Percentiles rank a stretch among this genome's conserved stretches.
phyloP scores from a whole-genome alignment of 176 grass and related monocot genomes.

The Rhynchospora tenuis region DNA sequence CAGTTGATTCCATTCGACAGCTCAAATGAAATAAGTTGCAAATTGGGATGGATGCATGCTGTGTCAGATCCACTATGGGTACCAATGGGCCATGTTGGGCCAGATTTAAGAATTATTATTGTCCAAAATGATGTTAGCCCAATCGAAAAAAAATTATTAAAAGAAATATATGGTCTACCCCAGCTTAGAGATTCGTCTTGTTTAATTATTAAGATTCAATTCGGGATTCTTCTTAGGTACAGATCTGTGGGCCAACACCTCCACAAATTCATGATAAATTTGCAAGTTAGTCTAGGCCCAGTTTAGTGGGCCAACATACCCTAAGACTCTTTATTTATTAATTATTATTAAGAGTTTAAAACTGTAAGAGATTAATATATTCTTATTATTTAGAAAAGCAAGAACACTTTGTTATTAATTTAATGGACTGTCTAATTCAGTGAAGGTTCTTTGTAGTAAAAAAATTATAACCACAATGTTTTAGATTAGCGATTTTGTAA shows the following conservation, averaged over 20 bases:
- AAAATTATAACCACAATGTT: no score
- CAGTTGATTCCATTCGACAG: neutral
- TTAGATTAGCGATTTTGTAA: no score
- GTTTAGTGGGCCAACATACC: neutral
- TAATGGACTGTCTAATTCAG: no score
- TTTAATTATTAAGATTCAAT: neutral
- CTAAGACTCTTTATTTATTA: neutral
- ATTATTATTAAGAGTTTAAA: no score
- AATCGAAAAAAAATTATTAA: no score
- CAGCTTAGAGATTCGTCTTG: neutral
- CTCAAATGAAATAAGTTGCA: neutral
- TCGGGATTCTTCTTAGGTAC: neutral
- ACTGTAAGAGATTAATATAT: neutral
- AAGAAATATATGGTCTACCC: neutral
- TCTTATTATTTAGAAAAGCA: neutral
- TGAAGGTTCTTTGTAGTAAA: no score
- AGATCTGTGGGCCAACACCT: neutral
- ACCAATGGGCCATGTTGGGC: neutral
- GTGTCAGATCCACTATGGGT: neutral
- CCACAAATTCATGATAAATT: neutral
- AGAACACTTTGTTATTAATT: neutral
- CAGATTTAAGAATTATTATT: neutral
- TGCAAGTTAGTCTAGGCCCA: neutral
- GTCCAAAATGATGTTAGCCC: neutral
- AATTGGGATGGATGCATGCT: neutral